Evolutionary conservation across 139 green algal genomes (phyloP), one percentile per base, ranked within the genome.

Genomic region (Haematococcus sp.): DNA sequence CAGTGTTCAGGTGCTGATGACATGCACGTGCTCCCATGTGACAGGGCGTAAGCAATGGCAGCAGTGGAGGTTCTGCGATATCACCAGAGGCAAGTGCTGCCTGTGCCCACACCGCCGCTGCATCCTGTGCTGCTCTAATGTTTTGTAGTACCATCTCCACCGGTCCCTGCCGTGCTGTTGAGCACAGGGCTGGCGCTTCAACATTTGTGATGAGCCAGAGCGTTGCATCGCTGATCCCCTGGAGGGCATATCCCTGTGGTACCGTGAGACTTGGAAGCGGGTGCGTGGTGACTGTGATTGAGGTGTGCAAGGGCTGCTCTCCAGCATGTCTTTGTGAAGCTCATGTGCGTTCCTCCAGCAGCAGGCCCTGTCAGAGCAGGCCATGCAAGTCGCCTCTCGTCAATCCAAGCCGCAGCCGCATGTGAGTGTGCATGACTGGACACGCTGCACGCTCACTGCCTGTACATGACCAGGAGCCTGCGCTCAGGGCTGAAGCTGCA

Each of bases 21-120:
- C n/a, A n/a, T n/a, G n/a, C n/a, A n/a, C n/a, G n/a, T n/a, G n/a
- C n/a, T n/a, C n/a, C n/a, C n/a, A n/a, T n/a, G n/a, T n/a, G n/a
- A n/a, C 74, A 70, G 63, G 63, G 81, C 9, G 23, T 43, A 9
- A 87, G 82, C 66, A 81, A 55, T 31, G 84, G 80, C n/a, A 81
- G 32, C 68, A 89, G 86, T 66, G 89, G 91, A 30, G 91, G 91
- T 23, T 88, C 76, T 55, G 90, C 85, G 40, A 94, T 94, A 68
- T 89, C 82, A 15, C 76, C 87, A 13, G 64, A 89, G 32, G 60
- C 27, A 43, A 77, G 40, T 49, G 40, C 7, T 11, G n/a, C 11
- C 40, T 49, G 40, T 49, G 40, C 40, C 11, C 40, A n/a, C n/a
- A n/a, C n/a, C n/a, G n/a, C n/a, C n/a, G n/a, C n/a, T n/a, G n/a